phyloP scores from a whole-genome alignment of 2,329 filamentous ascomycete species.

The Ophiostoma populinum region DNA sequence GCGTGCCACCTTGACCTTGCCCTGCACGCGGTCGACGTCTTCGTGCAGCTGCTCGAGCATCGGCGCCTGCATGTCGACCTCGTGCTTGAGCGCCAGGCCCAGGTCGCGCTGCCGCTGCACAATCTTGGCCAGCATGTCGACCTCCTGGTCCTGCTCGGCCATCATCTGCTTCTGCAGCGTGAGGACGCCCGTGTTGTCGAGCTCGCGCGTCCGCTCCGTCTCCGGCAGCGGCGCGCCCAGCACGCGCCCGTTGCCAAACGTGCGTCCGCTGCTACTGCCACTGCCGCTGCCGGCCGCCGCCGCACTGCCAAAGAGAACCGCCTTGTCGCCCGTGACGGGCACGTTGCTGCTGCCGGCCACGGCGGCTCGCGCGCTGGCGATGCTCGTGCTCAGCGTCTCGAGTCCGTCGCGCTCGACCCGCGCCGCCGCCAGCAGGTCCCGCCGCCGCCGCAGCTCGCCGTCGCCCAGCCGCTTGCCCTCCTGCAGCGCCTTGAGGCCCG shows the following conservation, averaged over 20 bases:
- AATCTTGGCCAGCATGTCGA: slow-evolving; percentile 50
- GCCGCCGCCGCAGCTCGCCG: slow-evolving; percentile 54
- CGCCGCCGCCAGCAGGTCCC: slow-evolving; percentile 52
- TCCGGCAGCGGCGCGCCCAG: slow-evolving; percentile 57
- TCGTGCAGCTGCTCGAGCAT: slow-evolving; percentile 50
- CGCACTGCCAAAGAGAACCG: slow-evolving; percentile 26
- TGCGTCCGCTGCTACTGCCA: slow-evolving; percentile 15
- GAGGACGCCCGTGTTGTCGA: slow-evolving; percentile 59
- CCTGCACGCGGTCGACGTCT: slow-evolving; percentile 46
- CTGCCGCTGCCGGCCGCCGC: slow-evolving; percentile 6
- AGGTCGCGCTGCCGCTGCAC: slow-evolving; percentile 61
- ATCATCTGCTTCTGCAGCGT: slow-evolving; percentile 61
- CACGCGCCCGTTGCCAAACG: slow-evolving; percentile 38
- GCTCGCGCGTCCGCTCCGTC: slow-evolving; percentile 57
- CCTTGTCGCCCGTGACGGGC: slow-evolving; percentile 30
- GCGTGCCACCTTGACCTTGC: slow-evolving; percentile 60
- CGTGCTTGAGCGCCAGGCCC: slow-evolving; percentile 57
- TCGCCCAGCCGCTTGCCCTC: slow-evolving; percentile 44
- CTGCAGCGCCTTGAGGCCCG: slow-evolving; percentile 43
- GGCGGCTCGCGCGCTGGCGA: slow-evolving; percentile 28
- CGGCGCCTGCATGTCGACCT: slow-evolving; percentile 53
- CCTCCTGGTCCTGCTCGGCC: slow-evolving; percentile 55
- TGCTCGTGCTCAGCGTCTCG: slow-evolving; percentile 50
- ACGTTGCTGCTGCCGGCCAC: slow-evolving; percentile 22
- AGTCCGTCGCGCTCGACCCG: slow-evolving; percentile 60